phyloP scores from a whole-genome alignment of 2,329 filamentous ascomycete genomes.

The Cladosporium oxysporum region DNA sequence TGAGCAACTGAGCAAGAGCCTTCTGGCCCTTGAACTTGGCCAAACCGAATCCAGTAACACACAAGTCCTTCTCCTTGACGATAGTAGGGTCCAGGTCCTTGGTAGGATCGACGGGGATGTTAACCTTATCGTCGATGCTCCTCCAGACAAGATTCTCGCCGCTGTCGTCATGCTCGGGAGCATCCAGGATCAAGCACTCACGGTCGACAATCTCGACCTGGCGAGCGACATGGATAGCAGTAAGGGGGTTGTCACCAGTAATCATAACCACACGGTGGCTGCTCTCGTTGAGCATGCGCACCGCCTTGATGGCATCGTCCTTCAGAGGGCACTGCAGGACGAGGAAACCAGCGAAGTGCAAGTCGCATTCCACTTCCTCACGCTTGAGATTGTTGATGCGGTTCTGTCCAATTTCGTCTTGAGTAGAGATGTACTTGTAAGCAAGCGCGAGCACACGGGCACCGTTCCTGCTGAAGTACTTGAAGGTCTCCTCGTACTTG shows the following conservation, averaged over 20 bases:
- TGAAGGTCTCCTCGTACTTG: conserved; percentile 96
- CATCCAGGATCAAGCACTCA: conserved; percentile 90
- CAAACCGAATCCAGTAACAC: conserved; percentile 91
- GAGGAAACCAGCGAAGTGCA: conserved; percentile 92
- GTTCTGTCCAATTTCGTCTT: conserved; percentile 76
- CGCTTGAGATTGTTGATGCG: conserved; percentile 93
- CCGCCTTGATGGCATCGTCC: conserved; percentile 89
- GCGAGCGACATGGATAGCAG: conserved; percentile 90
- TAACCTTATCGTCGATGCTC: conserved; percentile 87
- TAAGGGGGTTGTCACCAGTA: conserved; percentile 95
- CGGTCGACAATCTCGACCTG: conserved; percentile 98
- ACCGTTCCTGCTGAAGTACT: conserved; percentile 94
- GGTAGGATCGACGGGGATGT: conserved; percentile 80
- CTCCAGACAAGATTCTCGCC: conserved; percentile 88
- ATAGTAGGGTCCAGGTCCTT: conserved; percentile 80
- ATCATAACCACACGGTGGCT: conserved; percentile 99
- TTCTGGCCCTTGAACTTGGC: conserved; percentile 81
- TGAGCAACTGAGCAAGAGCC: conserved; percentile 74
- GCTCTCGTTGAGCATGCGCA: conserved; percentile 97
- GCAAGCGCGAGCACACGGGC: conserved; percentile 90
- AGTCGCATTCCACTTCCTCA: conserved; percentile 81
- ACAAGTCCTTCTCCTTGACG: conserved; percentile 83
- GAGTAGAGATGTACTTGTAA: conserved; percentile 85
- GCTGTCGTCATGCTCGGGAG: conserved; percentile 82
- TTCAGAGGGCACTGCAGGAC: conserved; percentile 95